A percentile compares a stretch with the other conserved stretches of the same genome.
phyloP scores from a whole-genome alignment of 495 filamentous ascomycete genomes.

The Penicillium verhagenii region DNA sequence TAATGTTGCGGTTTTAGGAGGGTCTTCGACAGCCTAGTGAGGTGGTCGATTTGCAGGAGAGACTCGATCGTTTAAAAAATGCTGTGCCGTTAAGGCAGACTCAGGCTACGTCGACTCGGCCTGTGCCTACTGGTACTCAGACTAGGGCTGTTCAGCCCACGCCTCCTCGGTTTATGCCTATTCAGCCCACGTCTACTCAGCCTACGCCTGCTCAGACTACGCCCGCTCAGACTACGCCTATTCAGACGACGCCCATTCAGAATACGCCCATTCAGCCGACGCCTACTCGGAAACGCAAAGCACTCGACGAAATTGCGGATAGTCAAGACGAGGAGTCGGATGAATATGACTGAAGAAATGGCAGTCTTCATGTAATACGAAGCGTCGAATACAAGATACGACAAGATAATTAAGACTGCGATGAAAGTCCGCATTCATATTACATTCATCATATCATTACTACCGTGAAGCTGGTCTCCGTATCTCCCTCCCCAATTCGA shows the following conservation, averaged over 20 bases:
- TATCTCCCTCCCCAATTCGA: conserved; percentile 8
- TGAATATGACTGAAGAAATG: conserved; percentile 36
- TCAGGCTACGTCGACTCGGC: neutral
- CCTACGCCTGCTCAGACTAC: too few relatives aligned
- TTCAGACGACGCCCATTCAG: too few relatives aligned
- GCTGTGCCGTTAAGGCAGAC: neutral
- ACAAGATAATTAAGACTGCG: too few relatives aligned
- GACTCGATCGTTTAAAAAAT: neutral
- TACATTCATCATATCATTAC: neutral
- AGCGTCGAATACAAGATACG: neutral
- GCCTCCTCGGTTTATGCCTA: too few relatives aligned
- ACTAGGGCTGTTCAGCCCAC: neutral
- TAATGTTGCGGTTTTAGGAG: conserved; percentile 19
- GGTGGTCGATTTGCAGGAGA: neutral
- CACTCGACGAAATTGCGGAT: conserved; percentile 46
- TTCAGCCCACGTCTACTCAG: too few relatives aligned
- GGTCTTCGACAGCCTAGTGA: conserved; percentile 26
- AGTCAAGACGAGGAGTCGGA: conserved; percentile 50
- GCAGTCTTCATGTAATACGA: conserved; percentile 7
- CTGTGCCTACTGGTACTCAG: too few relatives aligned
- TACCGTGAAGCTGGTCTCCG: conserved; percentile 3
- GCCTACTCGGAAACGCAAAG: conserved; percentile 46
- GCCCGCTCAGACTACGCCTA: too few relatives aligned
- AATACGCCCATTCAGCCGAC: too few relatives aligned
- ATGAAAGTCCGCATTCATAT: neutral